phyloP scores from a whole-genome alignment of 2,329 filamentous ascomycete species.

The Colletotrichum sp. region DNA sequence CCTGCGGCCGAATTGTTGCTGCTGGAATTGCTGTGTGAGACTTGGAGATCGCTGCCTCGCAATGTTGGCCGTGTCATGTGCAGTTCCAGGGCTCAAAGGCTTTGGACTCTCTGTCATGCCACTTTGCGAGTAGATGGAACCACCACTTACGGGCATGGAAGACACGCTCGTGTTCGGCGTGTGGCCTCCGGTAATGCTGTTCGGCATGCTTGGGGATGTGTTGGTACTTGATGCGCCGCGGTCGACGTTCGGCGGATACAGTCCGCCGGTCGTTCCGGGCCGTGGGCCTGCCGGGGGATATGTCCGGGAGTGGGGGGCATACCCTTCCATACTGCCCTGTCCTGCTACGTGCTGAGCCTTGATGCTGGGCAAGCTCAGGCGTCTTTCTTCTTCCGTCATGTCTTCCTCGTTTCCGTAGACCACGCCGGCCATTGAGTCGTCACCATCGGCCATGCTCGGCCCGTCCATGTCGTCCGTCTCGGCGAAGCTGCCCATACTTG shows the following conservation, averaged over 20 bases:
- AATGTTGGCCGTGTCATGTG: constrained; percentile 55
- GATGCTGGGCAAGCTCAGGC: constrained; percentile 76
- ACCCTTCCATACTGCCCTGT: constrained; percentile 50
- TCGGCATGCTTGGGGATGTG: constrained; percentile 55
- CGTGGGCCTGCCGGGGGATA: constrained; percentile 73
- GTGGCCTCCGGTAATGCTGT: constrained; percentile 45
- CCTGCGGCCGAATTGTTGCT: constrained; percentile 65
- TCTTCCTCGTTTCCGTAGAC: constrained; percentile 59
- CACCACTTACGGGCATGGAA: constrained; percentile 50
- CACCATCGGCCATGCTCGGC: constrained; percentile 51
- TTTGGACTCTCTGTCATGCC: constrained; percentile 88
- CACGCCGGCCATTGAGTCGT: constrained; percentile 58
- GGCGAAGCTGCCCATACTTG: constrained; percentile 83
- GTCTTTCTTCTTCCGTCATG: constrained; percentile 63
- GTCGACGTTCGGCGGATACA: constrained; percentile 68
- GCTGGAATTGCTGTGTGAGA: constrained; percentile 68
- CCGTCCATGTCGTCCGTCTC: constrained; percentile 76
- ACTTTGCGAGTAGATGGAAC: constrained; percentile 72
- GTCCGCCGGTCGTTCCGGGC: constrained; percentile 52
- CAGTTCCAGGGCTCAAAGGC: constrained; percentile 71
- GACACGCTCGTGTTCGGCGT: constrained; percentile 56
- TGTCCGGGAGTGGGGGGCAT: constrained; percentile 72
- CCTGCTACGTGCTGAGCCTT: constrained; percentile 72
- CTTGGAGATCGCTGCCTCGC: constrained; percentile 69
- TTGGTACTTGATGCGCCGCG: constrained; percentile 61